Base-by-base conservation (phyloP, 345 rosid species). In the Eucalyptus globulus region DNA sequence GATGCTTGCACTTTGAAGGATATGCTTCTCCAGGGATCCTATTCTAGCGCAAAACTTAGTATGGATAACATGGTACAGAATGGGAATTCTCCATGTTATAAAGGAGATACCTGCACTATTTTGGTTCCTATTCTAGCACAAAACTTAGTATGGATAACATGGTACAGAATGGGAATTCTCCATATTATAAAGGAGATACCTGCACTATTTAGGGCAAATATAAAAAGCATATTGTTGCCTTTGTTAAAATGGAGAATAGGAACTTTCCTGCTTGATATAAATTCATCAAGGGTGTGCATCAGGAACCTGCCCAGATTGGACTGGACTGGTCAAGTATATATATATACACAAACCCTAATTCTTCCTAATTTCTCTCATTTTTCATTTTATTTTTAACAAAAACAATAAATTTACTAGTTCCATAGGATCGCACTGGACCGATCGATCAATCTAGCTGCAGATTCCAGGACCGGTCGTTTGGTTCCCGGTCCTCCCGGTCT, bases 391-490 rank as follows among this genome's bases (percentile, higher is more conserved):
- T 21, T 53, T 53, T 53, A 53, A 1, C 26, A 1, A 53, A 19
- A 53, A 53, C 4, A 21, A 5, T 11, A 53, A 53, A 53, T 19
- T 53, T 53, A 53, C 5, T 0, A 2, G 1, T 21, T 53, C 11
- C 26, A 21, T 4, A 2, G 0, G 24, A 51, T 4, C 1, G 10
- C 0, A 53, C 0, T 3, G 5, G 24, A 53, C 0, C 24, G 2
- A 3, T 19, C 0, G 1, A 0, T 53, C 0, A 1, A 8, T 53
- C 56, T 1, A 53, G 2, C 19, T 3, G 9, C 3, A 51, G 4
- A 17, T 53, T 53, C 1, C 2, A 53, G 26, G 58, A 19, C 0
- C 0, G 5, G 56, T 53, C 58, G 5, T 19, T 21, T 4, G 5
- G 11, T 53, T 53, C 24, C 1, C 4, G 0, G 2, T 51, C 21